Base-by-base conservation (phyloP, 768 basidiomycete species). In the Gloeophyllum trabeum region DNA sequence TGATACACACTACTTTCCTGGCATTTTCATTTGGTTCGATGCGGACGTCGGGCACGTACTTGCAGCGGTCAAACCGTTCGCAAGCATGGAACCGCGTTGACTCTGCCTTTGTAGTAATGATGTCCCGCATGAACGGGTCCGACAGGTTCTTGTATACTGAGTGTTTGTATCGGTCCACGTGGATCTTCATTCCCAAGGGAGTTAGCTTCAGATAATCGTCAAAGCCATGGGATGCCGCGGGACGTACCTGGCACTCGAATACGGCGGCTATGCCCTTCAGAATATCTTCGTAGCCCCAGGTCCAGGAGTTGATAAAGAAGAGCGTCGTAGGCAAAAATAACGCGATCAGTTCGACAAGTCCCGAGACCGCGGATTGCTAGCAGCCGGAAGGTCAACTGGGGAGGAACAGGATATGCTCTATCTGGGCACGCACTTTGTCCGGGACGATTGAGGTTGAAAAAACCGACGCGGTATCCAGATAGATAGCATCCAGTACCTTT, bases 201-300 rank as follows among this genome's bases (percentile, higher is more conserved):
- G 28, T 18, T 23, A 18, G 6, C 21, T 28, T 21, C 14, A 22
- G n/a, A 14, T 22, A 12, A 24, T 30, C 5, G 37, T 35, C 6
- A 41, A n/a, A 13, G 1, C 13, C 42, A 24, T 7, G 18, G 28
- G 28, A 10, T 16, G 10, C 12, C 3, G 12, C n/a, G 6, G 24
- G 7, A 52, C 57, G 19, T 48, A 83, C 86, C 62, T 73, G 68
- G 41, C 69, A 63, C 24, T 73, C 66, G 51, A 94, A 97, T 1
- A 67, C 64, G 2, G 67, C 61, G 2, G 83, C 72, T 5, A 97
- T 63, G 0, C 70, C 85, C 52, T 89, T 87, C 22, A 96, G 64
- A 12, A 93, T 63, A 43, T 92, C 88, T 59, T 99, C 94, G 56
- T 96, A 97, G 1, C 94, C 94, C 81, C 86, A 93, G 0, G 93